Base-by-base conservation (phyloP, 225 moss, liverwort and hornwort species). In the Sphagnum contortum region DNA sequence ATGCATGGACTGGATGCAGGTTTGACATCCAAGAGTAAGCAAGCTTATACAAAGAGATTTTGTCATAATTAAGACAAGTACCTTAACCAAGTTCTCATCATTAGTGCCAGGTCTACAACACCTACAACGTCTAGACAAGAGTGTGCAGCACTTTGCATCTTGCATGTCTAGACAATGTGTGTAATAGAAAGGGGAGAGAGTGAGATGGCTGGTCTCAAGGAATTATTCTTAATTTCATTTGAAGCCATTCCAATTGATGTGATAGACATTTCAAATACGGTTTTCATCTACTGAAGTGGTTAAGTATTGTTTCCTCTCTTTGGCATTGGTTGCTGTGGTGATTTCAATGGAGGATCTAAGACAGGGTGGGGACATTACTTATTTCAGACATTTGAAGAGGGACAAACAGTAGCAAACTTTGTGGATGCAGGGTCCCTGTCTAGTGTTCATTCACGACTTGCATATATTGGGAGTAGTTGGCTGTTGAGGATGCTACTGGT, bases 151-250 rank as follows among this genome's bases (percentile, higher is more conserved):
- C 65, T 91, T 94, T 65, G 94, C 89, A 60, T 83, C 87, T 48
- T 94, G 87, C 59, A 94, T 94, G 94, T 91, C 94, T 48, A 91
- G 81, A 72, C 94, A 94, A 77, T n/a, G 94, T 94, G 60, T 63
- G 79, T 14, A 78, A 44, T 12, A 5, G 3, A 65, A n/a, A 10
- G 44, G 13, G 44, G 14, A 46, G 10, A 47, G 5, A 12, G 49
- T 45, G 63, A 48, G 0, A 29, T 29, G 29, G 29, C 0, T 29
- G 29, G 29, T 29, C 29, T 29, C 29, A 29, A 29, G 29, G 0
- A 29, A 29, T 29, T 29, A 29, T 29, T 29, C 0, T 1, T 29
- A 29, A 29, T 29, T 29, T 29, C 29, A 29, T 29, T 29, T 29
- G 29, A 29, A 29, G 29, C 29, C 29, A 29, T 29, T 29, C 29